These are phyloP conservation scores for Leptographium lundbergii DNA, from an alignment of 2,329 filamentous ascomycete genomes.

Conservation along the genomic window DNA sequence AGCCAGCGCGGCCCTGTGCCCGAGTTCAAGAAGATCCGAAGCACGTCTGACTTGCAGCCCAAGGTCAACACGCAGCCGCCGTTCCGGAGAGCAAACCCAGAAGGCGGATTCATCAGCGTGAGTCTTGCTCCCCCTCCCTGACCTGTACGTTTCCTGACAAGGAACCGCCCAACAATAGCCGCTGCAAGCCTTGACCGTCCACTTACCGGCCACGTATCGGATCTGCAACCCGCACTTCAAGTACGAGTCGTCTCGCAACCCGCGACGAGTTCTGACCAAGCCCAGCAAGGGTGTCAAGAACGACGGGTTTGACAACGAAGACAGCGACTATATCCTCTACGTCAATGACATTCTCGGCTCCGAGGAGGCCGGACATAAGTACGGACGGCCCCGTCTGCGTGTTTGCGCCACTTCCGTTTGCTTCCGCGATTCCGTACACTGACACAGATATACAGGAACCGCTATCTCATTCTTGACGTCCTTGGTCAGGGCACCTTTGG, in stretches of 20 bases:
- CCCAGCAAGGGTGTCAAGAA: constrained; percentile 98
- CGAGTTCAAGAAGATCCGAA: constrained; percentile 71
- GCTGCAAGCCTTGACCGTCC: constrained; percentile 85
- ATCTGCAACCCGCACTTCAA: constrained; percentile 98
- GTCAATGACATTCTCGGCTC: constrained; percentile 98
- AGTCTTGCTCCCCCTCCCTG: constrained; percentile 20
- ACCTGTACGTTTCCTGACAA: constrained; percentile 1
- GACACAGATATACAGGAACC: constrained; percentile 46
- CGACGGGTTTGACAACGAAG: constrained; percentile 96
- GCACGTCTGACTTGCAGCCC: constrained; percentile 62
- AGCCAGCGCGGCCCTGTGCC: constrained; percentile 58
- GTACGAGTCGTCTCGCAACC: constrained; percentile 95
- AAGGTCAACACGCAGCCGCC: constrained; percentile 78
- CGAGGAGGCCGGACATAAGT: constrained; percentile 97
- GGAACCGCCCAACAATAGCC: constrained; percentile 43
- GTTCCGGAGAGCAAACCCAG: constrained; percentile 86
- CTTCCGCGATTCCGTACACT: neutral
- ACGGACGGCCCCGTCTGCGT: constrained; percentile 19
- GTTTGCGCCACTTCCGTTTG: constrained; percentile 2
- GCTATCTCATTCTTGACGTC: constrained; percentile 93
- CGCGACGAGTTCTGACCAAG: constrained; percentile 88
- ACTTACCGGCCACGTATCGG: constrained; percentile 88
- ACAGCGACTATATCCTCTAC: constrained; percentile 98
- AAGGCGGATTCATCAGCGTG: constrained; percentile 96
- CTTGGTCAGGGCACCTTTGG: constrained; percentile 96